Conservation (phyloP, 2,329 filamentous ascomycete species). For the Trichophyton verrucosum region DNA sequence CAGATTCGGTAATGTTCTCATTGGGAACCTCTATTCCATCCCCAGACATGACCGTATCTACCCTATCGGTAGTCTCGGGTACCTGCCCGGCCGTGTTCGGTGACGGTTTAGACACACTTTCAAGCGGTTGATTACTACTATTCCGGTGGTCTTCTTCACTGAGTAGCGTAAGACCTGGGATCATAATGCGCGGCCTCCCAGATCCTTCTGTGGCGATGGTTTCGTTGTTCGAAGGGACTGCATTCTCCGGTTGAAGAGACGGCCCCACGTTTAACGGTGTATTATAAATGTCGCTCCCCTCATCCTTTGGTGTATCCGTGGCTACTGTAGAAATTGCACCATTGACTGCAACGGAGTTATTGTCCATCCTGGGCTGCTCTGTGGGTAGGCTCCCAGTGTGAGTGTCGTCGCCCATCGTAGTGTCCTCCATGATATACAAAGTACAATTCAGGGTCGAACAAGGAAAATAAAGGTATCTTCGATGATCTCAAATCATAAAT, state of each 20-base stretch:
- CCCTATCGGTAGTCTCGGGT: neutral
- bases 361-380: conserved; percentile 21
- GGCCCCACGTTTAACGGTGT: conserved; percentile 24
- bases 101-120: neutral
- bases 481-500: no score
- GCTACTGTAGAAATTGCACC: conserved; percentile 17
- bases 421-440: conserved; percentile 5
- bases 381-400: conserved; percentile 11
- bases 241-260: conserved; percentile 13
- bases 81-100: neutral
- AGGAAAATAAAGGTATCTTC: neutral
- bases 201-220: conserved; percentile 3
- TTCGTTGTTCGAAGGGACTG: neutral
- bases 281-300: conserved; percentile 33
- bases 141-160: neutral
- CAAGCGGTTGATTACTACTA: neutral
- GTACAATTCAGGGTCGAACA: neutral
- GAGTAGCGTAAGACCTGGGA: conserved; percentile 29
- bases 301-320: conserved; percentile 21
- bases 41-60: neutral
- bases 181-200: conserved; percentile 17
- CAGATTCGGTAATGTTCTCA: neutral
- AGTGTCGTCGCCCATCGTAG: conserved; percentile 13
- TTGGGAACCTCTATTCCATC: neutral
- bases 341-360: conserved; percentile 18